Evolutionary conservation across 2,329 filamentous ascomycete genomes (phyloP).

Genomic region (Hypocrella siamensis): DNA sequence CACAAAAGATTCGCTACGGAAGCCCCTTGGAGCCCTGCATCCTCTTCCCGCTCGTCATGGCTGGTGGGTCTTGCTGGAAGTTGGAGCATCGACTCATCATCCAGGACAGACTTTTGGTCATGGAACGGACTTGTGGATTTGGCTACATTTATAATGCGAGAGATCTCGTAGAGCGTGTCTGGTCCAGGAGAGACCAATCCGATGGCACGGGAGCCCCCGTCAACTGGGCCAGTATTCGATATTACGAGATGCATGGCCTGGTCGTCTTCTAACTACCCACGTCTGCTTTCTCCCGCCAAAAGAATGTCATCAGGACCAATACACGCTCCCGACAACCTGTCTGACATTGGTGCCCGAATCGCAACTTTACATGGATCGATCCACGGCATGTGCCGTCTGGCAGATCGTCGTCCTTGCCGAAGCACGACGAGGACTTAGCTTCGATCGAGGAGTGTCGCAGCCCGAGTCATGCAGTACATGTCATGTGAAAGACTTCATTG

Average conservation of each 20-base stretch:
- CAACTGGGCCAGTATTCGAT: slow-evolving; percentile 19
- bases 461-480: too few relatives aligned
- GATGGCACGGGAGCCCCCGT: slow-evolving; percentile 13
- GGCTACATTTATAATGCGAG: slow-evolving; percentile 24
- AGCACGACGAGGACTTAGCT: too few relatives aligned
- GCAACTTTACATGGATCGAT: too few relatives aligned
- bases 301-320: too few relatives aligned
- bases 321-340: too few relatives aligned
- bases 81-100: slow-evolving; percentile 21
- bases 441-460: too few relatives aligned
- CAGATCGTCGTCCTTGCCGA: too few relatives aligned
- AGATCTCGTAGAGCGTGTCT: slow-evolving; percentile 23
- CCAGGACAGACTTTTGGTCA: slow-evolving; percentile 23
- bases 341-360: too few relatives aligned
- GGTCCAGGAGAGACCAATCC: slow-evolving; percentile 15
- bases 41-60: slow-evolving; percentile 25
- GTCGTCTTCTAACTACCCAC: slow-evolving; percentile 12
- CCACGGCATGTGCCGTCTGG: too few relatives aligned
- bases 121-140: slow-evolving; percentile 27
- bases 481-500: too few relatives aligned
- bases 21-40: slow-evolving; percentile 23
- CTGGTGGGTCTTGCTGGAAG: slow-evolving; percentile 19
- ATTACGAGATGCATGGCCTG: slow-evolving; percentile 19
- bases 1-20: slow-evolving; percentile 23
- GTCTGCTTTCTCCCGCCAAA: too few relatives aligned